phyloP scores from a whole-genome alignment of 495 filamentous ascomycete genomes.

The Penicillium macrosclerotiorum region DNA sequence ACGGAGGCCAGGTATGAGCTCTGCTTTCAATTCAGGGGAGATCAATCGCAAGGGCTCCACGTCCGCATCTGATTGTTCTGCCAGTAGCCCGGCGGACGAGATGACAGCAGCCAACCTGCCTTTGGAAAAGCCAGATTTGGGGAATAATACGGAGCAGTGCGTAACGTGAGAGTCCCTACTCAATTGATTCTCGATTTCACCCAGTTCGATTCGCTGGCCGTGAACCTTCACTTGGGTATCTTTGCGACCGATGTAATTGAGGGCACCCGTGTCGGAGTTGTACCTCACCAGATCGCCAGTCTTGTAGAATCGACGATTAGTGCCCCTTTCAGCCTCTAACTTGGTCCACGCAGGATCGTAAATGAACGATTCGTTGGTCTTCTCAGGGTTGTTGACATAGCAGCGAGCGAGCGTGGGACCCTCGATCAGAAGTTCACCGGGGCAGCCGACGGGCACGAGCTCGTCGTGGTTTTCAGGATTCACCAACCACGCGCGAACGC shows the following conservation, averaged over 20 bases:
- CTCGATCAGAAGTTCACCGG: conserved; percentile 51
- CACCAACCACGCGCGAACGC: conserved; percentile 44
- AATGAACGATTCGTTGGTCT: conserved; percentile 46
- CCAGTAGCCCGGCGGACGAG: conserved; percentile 24
- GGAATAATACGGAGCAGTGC: conserved; percentile 43
- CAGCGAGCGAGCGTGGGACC: conserved; percentile 48
- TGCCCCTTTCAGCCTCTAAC: conserved; percentile 8
- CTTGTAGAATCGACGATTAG: conserved; percentile 59
- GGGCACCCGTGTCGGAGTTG: conserved; percentile 51
- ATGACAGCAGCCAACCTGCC: conserved; percentile 42
- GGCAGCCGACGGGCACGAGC: conserved; percentile 48
- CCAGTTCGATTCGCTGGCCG: conserved; percentile 65
- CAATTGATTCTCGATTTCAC: conserved; percentile 61
- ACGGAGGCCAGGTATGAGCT: conserved; percentile 28
- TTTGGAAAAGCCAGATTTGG: conserved; percentile 39
- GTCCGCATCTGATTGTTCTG: conserved; percentile 19
- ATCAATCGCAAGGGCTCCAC: conserved; percentile 28
- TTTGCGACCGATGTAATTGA: conserved; percentile 62
- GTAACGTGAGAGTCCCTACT: conserved; percentile 29
- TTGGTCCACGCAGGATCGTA: conserved; percentile 40
- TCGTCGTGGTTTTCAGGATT: conserved; percentile 42
- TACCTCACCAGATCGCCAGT: conserved; percentile 66
- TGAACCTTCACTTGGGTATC: conserved; percentile 68
- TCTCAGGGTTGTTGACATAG: conserved; percentile 43
- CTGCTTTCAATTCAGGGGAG: conserved; percentile 17